Evolutionary conservation across 192 early-diverging fungal species (phyloP), one percentile per base, ranked within the genome.

Genomic region (Mortierella claussenii): DNA sequence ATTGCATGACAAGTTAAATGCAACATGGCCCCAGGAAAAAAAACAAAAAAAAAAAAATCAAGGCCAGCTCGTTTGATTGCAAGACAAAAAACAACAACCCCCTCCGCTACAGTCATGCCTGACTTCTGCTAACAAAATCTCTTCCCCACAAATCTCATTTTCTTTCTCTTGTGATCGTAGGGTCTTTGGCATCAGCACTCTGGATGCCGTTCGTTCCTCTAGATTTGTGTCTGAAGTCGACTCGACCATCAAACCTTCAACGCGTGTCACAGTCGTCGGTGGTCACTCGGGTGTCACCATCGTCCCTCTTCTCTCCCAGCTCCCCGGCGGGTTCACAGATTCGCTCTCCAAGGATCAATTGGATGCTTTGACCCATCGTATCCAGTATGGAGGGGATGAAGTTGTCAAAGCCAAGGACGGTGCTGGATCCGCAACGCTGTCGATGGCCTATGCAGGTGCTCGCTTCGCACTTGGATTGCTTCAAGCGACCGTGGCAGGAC

Each of bases 301-400:
- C 75, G 85, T 98, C 21, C 96, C 96, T 8, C 80, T 98, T 13
- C 85, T 98, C 44, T 91, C 89, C 34, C 88, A 92, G 76, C 69
- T 86, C n/a, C 80, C 90, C 28, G 82, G 85, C 23, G 55, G 55
- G 20, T 56, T 56, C 20, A 37, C 17, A 3, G 63, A 90, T 20
- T 86, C 83, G 34, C 91, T 98, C 69, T 84, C 86, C 55, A 81
- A 91, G 47, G 91, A 93, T 59, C 88, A 96, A 83, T 60, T 89
- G 47, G 92, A 95, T 67, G 83, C 79, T 21, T 84, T 98, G 49
- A 98, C 96, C 27, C 64, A 96, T 70, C 93, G 95, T 67, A 98
- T 98, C 78, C 96, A 98, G 83, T 97, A 89, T 69, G 96, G 94
- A 76, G 96, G 96, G 62, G 96, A 98, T 78, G 96, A 98, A 80